Base-by-base conservation (phyloP, 1,284 basidiomycete species). In the Sporisorium sorghi region DNA sequence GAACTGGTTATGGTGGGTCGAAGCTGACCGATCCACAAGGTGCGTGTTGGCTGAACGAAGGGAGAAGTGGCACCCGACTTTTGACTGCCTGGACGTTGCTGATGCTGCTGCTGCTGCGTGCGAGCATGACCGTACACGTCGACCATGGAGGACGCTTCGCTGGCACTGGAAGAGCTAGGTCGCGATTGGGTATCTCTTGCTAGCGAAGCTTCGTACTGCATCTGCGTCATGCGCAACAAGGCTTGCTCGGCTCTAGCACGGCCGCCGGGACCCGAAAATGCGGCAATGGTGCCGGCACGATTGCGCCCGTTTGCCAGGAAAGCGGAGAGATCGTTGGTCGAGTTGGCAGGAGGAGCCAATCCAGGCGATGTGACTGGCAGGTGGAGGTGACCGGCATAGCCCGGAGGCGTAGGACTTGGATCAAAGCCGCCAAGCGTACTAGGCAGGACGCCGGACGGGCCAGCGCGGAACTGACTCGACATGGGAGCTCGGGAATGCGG, bases 21-120 rank as follows among this genome's bases (percentile, higher is more conserved):
- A 48, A 99, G 88, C 84, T 97, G 97, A 49, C 96, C 96, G 80
- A 99, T 96, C 95, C 96, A 99, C 44, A 99, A 87, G 44, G 93
- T 95, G 55, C 96, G 90, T 14, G 94, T 96, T 23, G 97, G 96
- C 47, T 93, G 92, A 85, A 49, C 54, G 30, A 51, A 73, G 2
- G 71, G 71, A 24, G 71, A 73, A 5, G 12, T 97, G 93, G 65
- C 57, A 44, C 67, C 67, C 3, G 73, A 68, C 19, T 51, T 47
- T 39, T 37, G 46, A 4, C 37, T 40, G 3, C 28, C 46, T 19
- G 46, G 46, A 19, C 46, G 46, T 30, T 47, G 46, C 19, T 23
- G 19, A 40, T 39, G 42, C 52, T 48, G 50, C 21, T 54, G 57
- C 50, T 52, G 58, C 17, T 53, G 57, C 15, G 57, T 39, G 44